Base-by-base conservation (phyloP, 805 yeast genomes). In the Pichia rugopelliculosa region DNA sequence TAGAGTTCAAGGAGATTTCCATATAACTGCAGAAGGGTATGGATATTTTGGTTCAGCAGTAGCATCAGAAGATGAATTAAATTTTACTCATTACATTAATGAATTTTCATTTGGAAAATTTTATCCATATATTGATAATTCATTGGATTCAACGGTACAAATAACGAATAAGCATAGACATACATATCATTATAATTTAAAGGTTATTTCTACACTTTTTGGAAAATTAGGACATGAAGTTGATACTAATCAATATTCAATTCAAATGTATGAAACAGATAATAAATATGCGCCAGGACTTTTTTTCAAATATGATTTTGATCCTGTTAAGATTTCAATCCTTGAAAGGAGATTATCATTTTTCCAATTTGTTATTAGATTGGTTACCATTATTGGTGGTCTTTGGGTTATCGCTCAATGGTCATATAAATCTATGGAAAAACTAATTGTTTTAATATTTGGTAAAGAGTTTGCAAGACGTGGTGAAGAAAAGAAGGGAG, bases 41-140 rank as follows among this genome's bases (percentile, higher is more conserved):
- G 90, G 87, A 1, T 54, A 51, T 48, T 8, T 33, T 17, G 82
- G 81, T 52, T 68, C 76, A 41, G 18, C 23, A 23, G 65, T 66
- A 39, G 71, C 74, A 11, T 77, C 77, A 1, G 30, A 59, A 8
- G 78, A 78, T 36, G 66, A 73, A 21, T 66, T 87, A 49, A 86
- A 91, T 59, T 84, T 91, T 61, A 76, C 96, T 1, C 99, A 93
- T 65, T 79, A 79, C 6, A 82, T 93, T 50, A 77, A 78, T 50
- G 98, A 91, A 64, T 78, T 89, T 53, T 88, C 97, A 11, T 91
- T 82, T 66, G 99, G 99, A 13, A 87, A 80, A 34, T 89, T 84
- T 64, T 89, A 80, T 59, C 97, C 99, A 3, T 84, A 77, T 56
- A 73, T 90, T 53, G 75, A 83, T 56, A 91, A 91, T 60, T 95